These are phyloP conservation scores for Glycine soja DNA, from an alignment of 306 rosid genomes.

Conservation along the genomic window DNA sequence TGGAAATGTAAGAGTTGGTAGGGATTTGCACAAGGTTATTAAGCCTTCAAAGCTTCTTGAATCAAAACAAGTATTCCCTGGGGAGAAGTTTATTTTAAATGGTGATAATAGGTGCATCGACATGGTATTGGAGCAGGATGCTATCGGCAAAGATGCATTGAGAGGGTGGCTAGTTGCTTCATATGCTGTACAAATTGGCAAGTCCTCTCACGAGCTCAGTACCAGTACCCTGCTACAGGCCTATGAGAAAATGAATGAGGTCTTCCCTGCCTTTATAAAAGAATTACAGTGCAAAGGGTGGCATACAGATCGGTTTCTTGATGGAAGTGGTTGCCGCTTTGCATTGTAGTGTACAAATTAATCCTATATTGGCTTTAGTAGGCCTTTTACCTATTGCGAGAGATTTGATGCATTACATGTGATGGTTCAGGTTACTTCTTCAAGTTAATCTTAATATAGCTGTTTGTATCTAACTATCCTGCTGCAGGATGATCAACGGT, in stretches of 20 bases:
- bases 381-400: slow-evolving; percentile 1
- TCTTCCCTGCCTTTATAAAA: slow-evolving; percentile 62
- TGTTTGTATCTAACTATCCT: neutral
- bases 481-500: neutral
- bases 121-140: slow-evolving; percentile 79
- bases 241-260: slow-evolving; percentile 72
- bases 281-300: slow-evolving; percentile 81
- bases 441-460: neutral
- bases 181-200: slow-evolving; percentile 58
- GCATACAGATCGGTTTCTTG: slow-evolving; percentile 87
- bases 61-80: slow-evolving; percentile 63
- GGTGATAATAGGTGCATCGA: slow-evolving; percentile 59
- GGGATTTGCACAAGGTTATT: slow-evolving; percentile 62
- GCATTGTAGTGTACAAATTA: slow-evolving; percentile 44
- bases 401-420: slow-evolving; percentile 6
- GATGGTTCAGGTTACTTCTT: slow-evolving; percentile 8
- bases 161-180: slow-evolving; percentile 94
- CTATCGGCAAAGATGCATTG: slow-evolving; percentile 83
- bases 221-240: slow-evolving; percentile 58
- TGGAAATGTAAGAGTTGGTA: slow-evolving; percentile 83
- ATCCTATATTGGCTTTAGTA: slow-evolving; percentile 15
- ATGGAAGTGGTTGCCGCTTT: slow-evolving; percentile 77
- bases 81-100: slow-evolving; percentile 76
- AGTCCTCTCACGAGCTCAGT: slow-evolving; percentile 53
- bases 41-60: slow-evolving; percentile 77